phyloP scores from a whole-genome alignment of 768 basidiomycete species.

The Leccinum longicurvipes region DNA sequence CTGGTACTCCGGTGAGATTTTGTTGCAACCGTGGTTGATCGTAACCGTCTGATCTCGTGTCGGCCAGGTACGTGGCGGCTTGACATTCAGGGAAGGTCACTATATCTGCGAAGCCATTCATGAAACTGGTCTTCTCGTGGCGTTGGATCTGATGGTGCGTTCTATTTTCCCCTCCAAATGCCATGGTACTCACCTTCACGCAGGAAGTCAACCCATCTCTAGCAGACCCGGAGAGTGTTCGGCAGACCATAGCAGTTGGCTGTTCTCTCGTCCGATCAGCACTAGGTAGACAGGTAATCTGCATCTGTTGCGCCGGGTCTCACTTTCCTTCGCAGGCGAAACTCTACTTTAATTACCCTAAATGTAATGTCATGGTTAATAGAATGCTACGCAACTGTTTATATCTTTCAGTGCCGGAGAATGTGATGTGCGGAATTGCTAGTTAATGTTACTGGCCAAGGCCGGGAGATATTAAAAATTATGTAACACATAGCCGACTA shows the following conservation, averaged over 20 bases:
- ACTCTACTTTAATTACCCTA: constrained; percentile 25
- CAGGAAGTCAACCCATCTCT: constrained; percentile 98
- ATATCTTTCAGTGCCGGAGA: not conserved
- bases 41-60: not conserved
- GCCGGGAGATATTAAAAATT: no score
- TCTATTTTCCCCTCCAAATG: not conserved
- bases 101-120: constrained; percentile 92
- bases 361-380: constrained; percentile 5
- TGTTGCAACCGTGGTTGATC: not conserved
- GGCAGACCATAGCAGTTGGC: constrained; percentile 88
- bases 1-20: constrained; percentile 76
- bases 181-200: constrained; percentile 11
- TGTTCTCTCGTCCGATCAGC: constrained; percentile 83
- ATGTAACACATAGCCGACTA: no score
- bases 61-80: constrained; percentile 79
- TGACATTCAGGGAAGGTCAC: constrained; percentile 98
- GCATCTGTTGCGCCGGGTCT: constrained; percentile 1
- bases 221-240: constrained; percentile 65
- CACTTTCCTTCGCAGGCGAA: constrained; percentile 27
- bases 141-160: constrained; percentile 88
- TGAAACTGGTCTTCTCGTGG: constrained; percentile 91
- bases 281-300: constrained; percentile 52
- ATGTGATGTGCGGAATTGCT: not conserved
- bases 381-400: not conserved
- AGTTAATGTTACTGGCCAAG: no score